A percentile compares a stretch with the other conserved stretches of the same genome.
Evolutionary conservation across 2,329 filamentous ascomycete genomes (phyloP).

Genomic region (Penicillium sp.): DNA sequence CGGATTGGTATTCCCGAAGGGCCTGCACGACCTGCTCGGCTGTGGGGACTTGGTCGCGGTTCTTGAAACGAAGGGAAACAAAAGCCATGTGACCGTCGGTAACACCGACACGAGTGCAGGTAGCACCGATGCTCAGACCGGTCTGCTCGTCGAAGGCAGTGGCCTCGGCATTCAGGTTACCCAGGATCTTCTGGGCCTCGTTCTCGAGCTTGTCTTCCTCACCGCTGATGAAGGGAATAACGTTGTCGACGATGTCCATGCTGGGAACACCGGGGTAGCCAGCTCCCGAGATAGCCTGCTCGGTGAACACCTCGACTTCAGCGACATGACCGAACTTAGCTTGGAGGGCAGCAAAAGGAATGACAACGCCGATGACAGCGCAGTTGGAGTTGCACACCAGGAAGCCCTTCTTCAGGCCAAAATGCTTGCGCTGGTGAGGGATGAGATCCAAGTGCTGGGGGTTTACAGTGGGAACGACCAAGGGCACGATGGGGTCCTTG

Average conservation of each 20-base stretch:
- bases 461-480: conserved; percentile 95
- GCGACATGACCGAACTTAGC: conserved; percentile 76
- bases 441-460: conserved; percentile 82
- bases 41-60: conserved; percentile 65
- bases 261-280: conserved; percentile 67
- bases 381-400: conserved; percentile 98
- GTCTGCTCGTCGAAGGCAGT: conserved; percentile 76
- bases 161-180: conserved; percentile 65
- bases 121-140: conserved; percentile 73
- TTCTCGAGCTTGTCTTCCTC: conserved; percentile 97
- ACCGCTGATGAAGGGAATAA: conserved; percentile 87
- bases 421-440: conserved; percentile 76
- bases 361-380: conserved; percentile 92
- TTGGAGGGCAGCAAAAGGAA: conserved; percentile 88
- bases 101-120: conserved; percentile 93
- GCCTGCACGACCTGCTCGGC: conserved; percentile 76
- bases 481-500: conserved; percentile 81
- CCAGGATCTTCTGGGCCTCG: conserved; percentile 93
- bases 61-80: conserved; percentile 79
- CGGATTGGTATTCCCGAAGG: conserved; percentile 74
- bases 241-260: conserved; percentile 96
- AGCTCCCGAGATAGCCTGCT: conserved; percentile 91
- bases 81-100: conserved; percentile 95
- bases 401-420: conserved; percentile 77
- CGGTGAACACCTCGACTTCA: conserved; percentile 81